Evolutionary conservation across 2,329 filamentous ascomycete genomes (phyloP).

Genomic region (Pseudocercospora fijiensis): DNA sequence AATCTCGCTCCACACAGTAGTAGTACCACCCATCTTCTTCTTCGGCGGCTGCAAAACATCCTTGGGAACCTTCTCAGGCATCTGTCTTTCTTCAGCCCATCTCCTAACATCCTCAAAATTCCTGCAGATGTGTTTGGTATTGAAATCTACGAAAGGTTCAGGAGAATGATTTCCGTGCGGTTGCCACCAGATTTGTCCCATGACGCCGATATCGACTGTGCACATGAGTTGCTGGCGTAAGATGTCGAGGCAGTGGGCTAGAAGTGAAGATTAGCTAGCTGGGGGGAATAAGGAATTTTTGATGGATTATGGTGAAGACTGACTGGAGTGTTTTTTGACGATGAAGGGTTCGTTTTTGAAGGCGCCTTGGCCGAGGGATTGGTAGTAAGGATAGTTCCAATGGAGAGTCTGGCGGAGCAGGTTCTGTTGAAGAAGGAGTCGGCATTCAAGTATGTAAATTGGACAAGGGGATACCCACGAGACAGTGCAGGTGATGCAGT

Average conservation of each 20-base stretch:
- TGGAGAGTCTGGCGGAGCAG: slow-evolving; percentile 58
- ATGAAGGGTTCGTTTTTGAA: slow-evolving; percentile 55
- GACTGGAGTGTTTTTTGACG: slow-evolving; percentile 44
- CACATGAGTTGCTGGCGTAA: slow-evolving; percentile 65
- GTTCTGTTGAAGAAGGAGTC: slow-evolving; percentile 42
- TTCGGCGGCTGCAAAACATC: not conserved
- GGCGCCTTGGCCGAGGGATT: slow-evolving; percentile 45
- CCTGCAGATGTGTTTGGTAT: slow-evolving; percentile 59
- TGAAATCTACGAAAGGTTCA: slow-evolving; percentile 60
- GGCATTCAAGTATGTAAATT: not conserved
- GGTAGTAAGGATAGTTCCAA: slow-evolving; percentile 62
- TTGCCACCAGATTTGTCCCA: slow-evolving; percentile 62
- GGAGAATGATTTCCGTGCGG: slow-evolving; percentile 31
- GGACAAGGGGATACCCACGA: not conserved
- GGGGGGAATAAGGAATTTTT: not conserved
- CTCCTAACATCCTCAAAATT: slow-evolving; percentile 55
- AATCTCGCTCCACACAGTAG: not conserved
- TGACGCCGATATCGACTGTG: slow-evolving; percentile 58
- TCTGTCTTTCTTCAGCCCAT: slow-evolving; percentile 57
- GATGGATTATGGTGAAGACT: slow-evolving; percentile 36
- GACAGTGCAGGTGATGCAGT: slow-evolving; percentile 58
- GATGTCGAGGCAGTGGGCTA: slow-evolving; percentile 61
- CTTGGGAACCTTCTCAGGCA: slow-evolving; percentile 38
- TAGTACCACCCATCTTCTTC: not conserved
- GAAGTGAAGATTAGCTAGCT: not conserved